Base-by-base conservation (phyloP, 2,329 filamentous ascomycete species). In the Sporothrix schenckii region DNA sequence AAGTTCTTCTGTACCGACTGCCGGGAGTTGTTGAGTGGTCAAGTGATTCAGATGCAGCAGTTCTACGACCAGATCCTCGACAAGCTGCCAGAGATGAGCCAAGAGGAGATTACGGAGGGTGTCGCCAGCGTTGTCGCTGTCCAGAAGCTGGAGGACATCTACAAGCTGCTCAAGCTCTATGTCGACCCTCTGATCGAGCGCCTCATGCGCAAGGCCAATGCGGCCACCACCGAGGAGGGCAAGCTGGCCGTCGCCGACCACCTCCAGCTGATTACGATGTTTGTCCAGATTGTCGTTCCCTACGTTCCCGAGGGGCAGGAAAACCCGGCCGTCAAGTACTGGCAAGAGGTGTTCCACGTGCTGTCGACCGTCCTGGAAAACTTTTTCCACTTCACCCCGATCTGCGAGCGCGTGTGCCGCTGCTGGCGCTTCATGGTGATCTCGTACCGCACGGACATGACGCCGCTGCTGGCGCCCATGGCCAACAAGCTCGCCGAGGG, bases 341-440 rank as follows among this genome's bases (percentile, higher is more conserved):
- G 95, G 86, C 88, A 94, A 76, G 94, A 98, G 78, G 91, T 97
- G 24, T 93, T 98, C 79, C 92, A 93, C 0, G 89, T 97, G 52
- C 85, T 98, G 71, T 89, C 92, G 10, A 92, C 91, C 9, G 92
- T 99, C 72, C 86, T 96, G 69, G 91, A 96, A 76, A 94, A 90
- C 77, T 99, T 98, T 78, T 87, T 94, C 72, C 84, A 87, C 75
- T 97, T 94, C 75, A 86, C 90, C 16, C 94, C 95, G 3, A 96
- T 99, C 71, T 91, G 96, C 74, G 95, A 99, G 83, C 87, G 94
- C 54, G 88, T 99, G 34, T 98, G 94, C 80, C 89, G 94, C 73
- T 97, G 92, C 83, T 99, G 94, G 93, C 89, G 96, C 73, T 92
- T 94, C 79, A 97, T 98, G 92, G 88, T 99, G 52, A 93, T 98